Evolutionary conservation across 257 asterid species (phyloP), one percentile per base, ranked within the genome.

Genomic region (Asclepias syriaca): DNA sequence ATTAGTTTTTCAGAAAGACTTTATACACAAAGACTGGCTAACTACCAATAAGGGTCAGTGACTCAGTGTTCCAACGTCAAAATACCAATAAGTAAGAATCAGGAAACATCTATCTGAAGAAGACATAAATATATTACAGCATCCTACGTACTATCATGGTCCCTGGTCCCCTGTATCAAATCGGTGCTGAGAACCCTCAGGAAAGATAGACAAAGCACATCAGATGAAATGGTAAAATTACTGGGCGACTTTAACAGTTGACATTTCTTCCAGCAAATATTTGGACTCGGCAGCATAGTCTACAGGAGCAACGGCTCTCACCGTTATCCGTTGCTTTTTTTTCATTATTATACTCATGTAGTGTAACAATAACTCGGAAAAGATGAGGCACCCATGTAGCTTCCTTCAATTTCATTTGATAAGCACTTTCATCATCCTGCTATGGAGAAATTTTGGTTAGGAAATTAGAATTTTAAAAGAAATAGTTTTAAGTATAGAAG

Each of bases 281-380:
- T 80, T 87, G 37, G 96, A 85, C 80, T 92, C 98, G 63, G 90
- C 76, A 32, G 86, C 96, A 80, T 88, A 88, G 80, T 95, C 98
- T 71, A 92, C 75, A 0, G 94, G 86, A 43, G 87, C 91, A 76
- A 88, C 83, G 65, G 81, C 86, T 79, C 90, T 92, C 64, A 84
- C 72, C 2, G 96, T 90, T 75, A 95, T 88, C 86, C 96, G 86
- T 86, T 92, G 99, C 79, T 79, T 95, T 79, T 79, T n/a, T 92
- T 76, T 95, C 98, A 9, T 83, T 82, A 54, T 92, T 92, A 78
- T 92, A 95, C 74, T 90, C 98, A 0, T 87, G 80, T 2, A 79
- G 77, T 9, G 85, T 66, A 22, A 95, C 97, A 12, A 96, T 84
- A 12, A 95, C 94, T 22, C 97, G 86, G 78, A 87, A 90, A 56